Percentiles rank a stretch among this genome's conserved stretches.
Conservation (phyloP, 371 early-diverging fungal species). For the Mortierella sp. region DNA sequence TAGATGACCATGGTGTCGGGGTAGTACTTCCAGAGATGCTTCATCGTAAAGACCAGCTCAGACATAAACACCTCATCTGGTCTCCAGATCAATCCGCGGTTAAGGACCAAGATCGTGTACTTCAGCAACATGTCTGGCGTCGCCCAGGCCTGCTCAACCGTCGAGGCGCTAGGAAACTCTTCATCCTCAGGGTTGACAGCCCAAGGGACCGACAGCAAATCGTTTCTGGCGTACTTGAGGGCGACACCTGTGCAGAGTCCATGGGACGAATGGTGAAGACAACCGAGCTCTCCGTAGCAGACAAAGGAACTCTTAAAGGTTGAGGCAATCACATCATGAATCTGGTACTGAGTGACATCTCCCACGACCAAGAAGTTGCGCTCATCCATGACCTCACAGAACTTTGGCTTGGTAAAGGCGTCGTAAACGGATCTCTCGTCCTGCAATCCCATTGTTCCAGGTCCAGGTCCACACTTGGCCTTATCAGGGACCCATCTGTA, state of each 20-base stretch:
- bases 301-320: conserved; percentile 66
- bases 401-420: conserved; percentile 18
- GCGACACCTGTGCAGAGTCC: conserved; percentile 43
- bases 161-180: conserved; percentile 61
- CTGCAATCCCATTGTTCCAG: conserved; percentile 33
- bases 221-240: conserved; percentile 71
- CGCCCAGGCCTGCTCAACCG: conserved; percentile 68
- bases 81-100: conserved; percentile 64
- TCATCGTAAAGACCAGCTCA: conserved; percentile 64
- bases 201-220: conserved; percentile 64
- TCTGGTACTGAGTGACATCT: conserved; percentile 69
- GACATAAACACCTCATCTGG: conserved; percentile 64
- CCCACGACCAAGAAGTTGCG: conserved; percentile 66
- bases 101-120: conserved; percentile 67
- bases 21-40: conserved; percentile 59
- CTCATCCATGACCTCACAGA: conserved; percentile 34
- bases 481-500: conserved; percentile 55
- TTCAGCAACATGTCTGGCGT: conserved; percentile 58
- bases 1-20: conserved; percentile 69
- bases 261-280: conserved; percentile 57
- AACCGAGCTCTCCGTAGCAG: conserved; percentile 74
- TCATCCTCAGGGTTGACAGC: conserved; percentile 58
- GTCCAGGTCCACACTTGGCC: conserved; percentile 45
- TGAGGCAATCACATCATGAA: conserved; percentile 70
- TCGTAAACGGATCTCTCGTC: conserved; percentile 32